These are phyloP conservation scores for Cordyceps fumosorosea DNA, from an alignment of 2,329 filamentous ascomycete genomes.

Conservation along the genomic window DNA sequence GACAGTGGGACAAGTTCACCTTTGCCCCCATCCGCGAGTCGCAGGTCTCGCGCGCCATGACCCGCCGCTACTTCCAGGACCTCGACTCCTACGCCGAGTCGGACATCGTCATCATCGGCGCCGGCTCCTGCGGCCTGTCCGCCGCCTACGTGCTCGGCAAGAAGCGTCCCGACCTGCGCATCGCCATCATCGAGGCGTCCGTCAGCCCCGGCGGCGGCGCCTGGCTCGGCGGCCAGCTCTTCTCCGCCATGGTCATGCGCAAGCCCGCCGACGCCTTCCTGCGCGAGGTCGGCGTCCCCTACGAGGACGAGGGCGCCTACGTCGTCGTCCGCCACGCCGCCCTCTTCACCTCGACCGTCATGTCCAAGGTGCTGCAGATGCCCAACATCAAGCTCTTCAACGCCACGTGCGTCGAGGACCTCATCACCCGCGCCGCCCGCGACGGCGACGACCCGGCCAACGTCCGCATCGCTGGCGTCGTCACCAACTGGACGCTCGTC, in stretches of 20 bases:
- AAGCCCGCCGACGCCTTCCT: conserved; percentile 86
- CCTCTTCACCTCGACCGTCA: conserved; percentile 81
- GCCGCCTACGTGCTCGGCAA: conserved; percentile 79
- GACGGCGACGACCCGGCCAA: conserved; percentile 33
- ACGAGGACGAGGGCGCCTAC: conserved; percentile 80
- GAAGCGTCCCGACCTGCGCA: conserved; percentile 81
- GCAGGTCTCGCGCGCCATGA: conserved; percentile 91
- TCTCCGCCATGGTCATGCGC: conserved; percentile 92
- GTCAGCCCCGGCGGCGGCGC: conserved; percentile 84
- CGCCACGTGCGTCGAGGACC: conserved; percentile 83
- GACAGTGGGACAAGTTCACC: conserved; percentile 74
- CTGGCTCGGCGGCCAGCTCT: conserved; percentile 90
- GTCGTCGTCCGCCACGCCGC: conserved; percentile 93
- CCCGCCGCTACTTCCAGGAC: conserved; percentile 84
- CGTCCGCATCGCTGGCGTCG: conserved; percentile 76
- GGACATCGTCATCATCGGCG: conserved; percentile 89
- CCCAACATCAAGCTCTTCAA: conserved; percentile 97
- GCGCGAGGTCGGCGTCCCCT: conserved; percentile 72
- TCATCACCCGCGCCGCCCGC: conserved; percentile 68
- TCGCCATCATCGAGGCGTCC: conserved; percentile 82
- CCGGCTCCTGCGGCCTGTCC: conserved; percentile 80
- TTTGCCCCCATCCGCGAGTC: conserved; percentile 87
- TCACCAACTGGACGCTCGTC: conserved; percentile 94
- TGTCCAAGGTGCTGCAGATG: conserved; percentile 76
- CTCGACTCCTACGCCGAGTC: conserved; percentile 85